Evolutionary conservation across 2,329 filamentous ascomycete genomes (phyloP).

Genomic region (Diaporthe citri): DNA sequence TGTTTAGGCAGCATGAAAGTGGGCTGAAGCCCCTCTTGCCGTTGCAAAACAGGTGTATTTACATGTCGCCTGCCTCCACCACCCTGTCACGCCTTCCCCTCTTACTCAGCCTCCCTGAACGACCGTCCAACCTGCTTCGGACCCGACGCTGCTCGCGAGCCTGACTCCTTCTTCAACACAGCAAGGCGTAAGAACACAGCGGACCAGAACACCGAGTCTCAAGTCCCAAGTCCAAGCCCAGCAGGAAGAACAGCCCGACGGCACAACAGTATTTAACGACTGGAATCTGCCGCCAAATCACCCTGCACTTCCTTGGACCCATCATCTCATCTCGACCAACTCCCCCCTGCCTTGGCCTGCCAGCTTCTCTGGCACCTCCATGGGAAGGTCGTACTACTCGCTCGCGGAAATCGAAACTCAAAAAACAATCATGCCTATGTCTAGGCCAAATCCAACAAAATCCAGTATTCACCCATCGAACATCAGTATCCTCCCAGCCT

Average conservation of each 20-base stretch:
- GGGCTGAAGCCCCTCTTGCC: constrained; percentile 1
- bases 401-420: constrained; percentile 27
- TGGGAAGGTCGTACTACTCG: constrained; percentile 38
- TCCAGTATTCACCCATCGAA: constrained; percentile 36
- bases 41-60: constrained; percentile 27
- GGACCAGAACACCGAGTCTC: constrained; percentile 8
- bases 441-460: constrained; percentile 36
- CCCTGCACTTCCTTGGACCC: constrained; percentile 15
- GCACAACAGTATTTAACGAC: constrained; percentile 10
- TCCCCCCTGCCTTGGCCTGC: constrained; percentile 33
- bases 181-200: constrained; percentile 19
- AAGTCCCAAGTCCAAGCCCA: constrained; percentile 28
- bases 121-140: constrained; percentile 20
- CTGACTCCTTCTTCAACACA: constrained; percentile 27
- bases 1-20: constrained; percentile 21
- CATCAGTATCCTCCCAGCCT: constrained; percentile 38
- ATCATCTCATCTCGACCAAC: constrained; percentile 36
- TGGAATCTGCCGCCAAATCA: constrained; percentile 24
- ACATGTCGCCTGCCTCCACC: background rate
- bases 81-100: constrained; percentile 36
- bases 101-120: constrained; percentile 36
- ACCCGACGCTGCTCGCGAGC: constrained; percentile 13
- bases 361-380: constrained; percentile 34
- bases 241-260: constrained; percentile 25
- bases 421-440: constrained; percentile 38